A percentile compares a stretch with the other conserved stretches of the same genome.
Conservation (phyloP, 495 filamentous ascomycete species). For the Daldinia grandis region DNA sequence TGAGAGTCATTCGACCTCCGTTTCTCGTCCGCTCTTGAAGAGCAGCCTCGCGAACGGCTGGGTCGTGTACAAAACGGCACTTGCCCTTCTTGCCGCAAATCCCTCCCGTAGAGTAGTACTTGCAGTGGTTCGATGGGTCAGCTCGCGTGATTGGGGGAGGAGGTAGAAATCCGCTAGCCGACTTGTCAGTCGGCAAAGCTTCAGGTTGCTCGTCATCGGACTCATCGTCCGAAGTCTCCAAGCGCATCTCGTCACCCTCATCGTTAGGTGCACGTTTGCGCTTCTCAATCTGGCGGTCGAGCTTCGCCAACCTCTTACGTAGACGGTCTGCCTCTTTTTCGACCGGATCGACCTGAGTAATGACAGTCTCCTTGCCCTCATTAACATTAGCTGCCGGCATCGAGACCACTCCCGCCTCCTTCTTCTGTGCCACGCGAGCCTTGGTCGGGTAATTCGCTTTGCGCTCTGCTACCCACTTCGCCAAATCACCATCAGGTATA, state of each 20-base stretch:
- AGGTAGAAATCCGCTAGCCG: constrained; percentile 38
- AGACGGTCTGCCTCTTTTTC: constrained; percentile 60
- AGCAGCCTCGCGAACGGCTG: constrained; percentile 60
- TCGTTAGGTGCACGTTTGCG: constrained; percentile 65
- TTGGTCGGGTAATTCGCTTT: constrained; percentile 80
- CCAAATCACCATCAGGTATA: constrained; percentile 67
- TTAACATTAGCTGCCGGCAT: constrained; percentile 32
- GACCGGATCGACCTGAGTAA: constrained; percentile 50
- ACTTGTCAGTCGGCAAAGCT: constrained; percentile 48
- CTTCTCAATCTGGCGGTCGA: constrained; percentile 62
- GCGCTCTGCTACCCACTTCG: constrained; percentile 82
- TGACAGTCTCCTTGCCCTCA: constrained; percentile 35
- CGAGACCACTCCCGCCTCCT: constrained; percentile 45
- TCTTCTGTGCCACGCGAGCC: constrained; percentile 63
- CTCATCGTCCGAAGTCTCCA: constrained; percentile 49
- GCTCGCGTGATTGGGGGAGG: constrained; percentile 58
- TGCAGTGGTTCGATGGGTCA: constrained; percentile 64
- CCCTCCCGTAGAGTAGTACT: constrained; percentile 68
- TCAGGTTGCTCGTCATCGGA: constrained; percentile 61
- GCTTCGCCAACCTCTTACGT: constrained; percentile 58
- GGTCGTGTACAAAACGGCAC: constrained; percentile 69
- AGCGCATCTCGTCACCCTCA: constrained; percentile 64
- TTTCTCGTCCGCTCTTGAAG: constrained; percentile 61
- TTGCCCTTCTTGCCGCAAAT: constrained; percentile 70
- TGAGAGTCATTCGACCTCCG: constrained; percentile 63